Percentiles rank a stretch among this genome's conserved stretches.
These are phyloP conservation scores for Ophiobolus disseminans DNA, from an alignment of 2,329 filamentous ascomycete species.

Conservation along the genomic window DNA sequence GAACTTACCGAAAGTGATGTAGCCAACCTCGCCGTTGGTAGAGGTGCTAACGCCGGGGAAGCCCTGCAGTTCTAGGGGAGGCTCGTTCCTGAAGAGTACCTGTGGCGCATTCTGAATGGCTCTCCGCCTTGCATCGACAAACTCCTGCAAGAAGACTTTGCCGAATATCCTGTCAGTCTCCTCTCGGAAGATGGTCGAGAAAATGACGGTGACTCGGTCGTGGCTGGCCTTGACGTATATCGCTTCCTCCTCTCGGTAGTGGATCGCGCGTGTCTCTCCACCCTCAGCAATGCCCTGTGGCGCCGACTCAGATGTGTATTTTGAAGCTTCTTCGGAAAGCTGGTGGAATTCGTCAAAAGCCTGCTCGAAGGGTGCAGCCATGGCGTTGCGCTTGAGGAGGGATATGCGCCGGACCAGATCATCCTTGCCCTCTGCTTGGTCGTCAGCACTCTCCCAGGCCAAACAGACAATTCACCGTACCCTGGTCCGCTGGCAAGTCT, in stretches of 20 bases:
- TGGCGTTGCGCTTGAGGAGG: slow-evolving; percentile 94
- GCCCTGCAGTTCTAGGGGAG: slow-evolving; percentile 87
- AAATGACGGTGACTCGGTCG: slow-evolving; percentile 97
- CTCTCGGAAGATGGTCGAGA: slow-evolving; percentile 96
- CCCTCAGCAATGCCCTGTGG: slow-evolving; percentile 90
- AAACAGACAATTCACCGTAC: slow-evolving; percentile 49
- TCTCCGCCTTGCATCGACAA: slow-evolving; percentile 92
- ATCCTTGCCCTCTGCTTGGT: slow-evolving; percentile 75
- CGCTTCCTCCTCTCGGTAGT: slow-evolving; percentile 98
- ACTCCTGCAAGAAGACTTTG: slow-evolving; percentile 94
- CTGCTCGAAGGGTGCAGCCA: slow-evolving; percentile 98
- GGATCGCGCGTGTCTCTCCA: slow-evolving; percentile 91
- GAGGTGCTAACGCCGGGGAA: slow-evolving; percentile 78
- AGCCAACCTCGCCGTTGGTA: slow-evolving; percentile 86
- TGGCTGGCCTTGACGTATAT: slow-evolving; percentile 98
- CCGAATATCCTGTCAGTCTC: slow-evolving; percentile 98
- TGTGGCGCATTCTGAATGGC: slow-evolving; percentile 98
- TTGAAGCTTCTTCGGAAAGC: slow-evolving; percentile 84
- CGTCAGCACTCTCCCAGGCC: slow-evolving; percentile 23
- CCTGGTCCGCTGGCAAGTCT: slow-evolving; percentile 79
- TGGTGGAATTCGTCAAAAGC: slow-evolving; percentile 92
- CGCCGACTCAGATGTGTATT: slow-evolving; percentile 92
- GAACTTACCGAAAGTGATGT: slow-evolving; percentile 90
- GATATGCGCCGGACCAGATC: slow-evolving; percentile 87
- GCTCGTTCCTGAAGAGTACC: slow-evolving; percentile 93